Evolutionary conservation across 2,329 filamentous ascomycete species (phyloP).

Genomic region (Claviceps citrina): DNA sequence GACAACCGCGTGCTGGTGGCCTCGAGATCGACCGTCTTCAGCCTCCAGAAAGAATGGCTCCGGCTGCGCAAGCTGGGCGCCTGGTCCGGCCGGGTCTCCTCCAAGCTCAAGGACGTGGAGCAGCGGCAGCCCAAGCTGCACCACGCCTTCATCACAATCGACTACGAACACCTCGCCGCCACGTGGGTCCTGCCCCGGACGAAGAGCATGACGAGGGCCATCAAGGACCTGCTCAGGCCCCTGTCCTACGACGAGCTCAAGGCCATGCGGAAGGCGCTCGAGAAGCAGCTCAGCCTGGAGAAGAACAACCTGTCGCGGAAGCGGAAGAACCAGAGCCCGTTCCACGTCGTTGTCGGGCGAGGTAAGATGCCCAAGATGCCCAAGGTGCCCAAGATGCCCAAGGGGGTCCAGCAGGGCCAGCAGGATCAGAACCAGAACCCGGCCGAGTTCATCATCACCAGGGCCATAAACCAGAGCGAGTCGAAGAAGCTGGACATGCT

Average conservation of each 20-base stretch:
- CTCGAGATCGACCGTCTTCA: conserved; percentile 27
- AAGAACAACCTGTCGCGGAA: not conserved
- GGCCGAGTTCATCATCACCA: not conserved
- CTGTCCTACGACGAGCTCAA: conserved; percentile 18
- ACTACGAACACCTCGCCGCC: conserved; percentile 15
- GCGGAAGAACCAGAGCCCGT: conserved; percentile 1
- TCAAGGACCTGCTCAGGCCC: conserved; percentile 15
- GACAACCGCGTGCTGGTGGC: conserved; percentile 19
- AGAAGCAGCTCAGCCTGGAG: conserved; percentile 8
- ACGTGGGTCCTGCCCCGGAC: conserved; percentile 12
- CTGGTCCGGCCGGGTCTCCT: conserved; percentile 33
- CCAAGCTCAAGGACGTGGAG: conserved; percentile 23
- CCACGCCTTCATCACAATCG: conserved; percentile 23
- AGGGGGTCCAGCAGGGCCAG: too few species aligned
- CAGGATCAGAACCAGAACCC: not conserved
- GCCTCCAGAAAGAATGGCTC: conserved; percentile 34
- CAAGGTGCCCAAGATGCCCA: too few species aligned
- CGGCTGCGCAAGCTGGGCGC: conserved; percentile 31
- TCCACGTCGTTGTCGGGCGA: conserved; percentile 3
- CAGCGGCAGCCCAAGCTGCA: conserved; percentile 25
- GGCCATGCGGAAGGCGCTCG: conserved; percentile 11
- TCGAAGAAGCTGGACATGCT: conserved; percentile 3
- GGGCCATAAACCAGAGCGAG: conserved; percentile 1
- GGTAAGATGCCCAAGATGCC: too few species aligned
- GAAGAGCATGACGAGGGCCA: conserved; percentile 14